Evolutionary conservation across 2,329 filamentous ascomycete genomes (phyloP).

Genomic region (Epichloe sp.): DNA sequence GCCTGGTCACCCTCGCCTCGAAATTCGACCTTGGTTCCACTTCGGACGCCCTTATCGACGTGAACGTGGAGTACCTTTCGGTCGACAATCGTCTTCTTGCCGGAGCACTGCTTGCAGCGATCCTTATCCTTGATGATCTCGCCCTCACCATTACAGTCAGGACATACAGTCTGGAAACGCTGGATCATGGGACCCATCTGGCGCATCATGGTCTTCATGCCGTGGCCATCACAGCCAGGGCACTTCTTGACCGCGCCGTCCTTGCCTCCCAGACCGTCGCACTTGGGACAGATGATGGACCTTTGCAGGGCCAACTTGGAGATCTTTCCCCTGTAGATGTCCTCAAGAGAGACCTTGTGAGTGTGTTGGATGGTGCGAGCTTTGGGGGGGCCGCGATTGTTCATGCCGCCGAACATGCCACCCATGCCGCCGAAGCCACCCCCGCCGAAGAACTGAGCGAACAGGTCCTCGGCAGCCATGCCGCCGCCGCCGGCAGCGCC

Average conservation of each 20-base stretch:
- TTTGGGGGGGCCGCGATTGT: conserved; percentile 68
- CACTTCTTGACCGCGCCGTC: conserved; percentile 95
- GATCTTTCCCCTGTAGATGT: conserved; percentile 95
- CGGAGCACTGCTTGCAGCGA: conserved; percentile 88
- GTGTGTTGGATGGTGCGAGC: conserved; percentile 95
- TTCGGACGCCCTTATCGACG: conserved; percentile 87
- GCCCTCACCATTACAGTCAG: conserved; percentile 94
- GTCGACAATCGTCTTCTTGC: conserved; percentile 97
- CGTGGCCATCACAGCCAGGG: conserved; percentile 76
- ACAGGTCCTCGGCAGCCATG: conserved; percentile 93
- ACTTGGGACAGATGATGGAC: conserved; percentile 92
- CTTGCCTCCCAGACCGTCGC: conserved; percentile 88
- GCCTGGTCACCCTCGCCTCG: conserved; percentile 92
- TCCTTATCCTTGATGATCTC: conserved; percentile 96
- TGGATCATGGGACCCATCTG: conserved; percentile 99
- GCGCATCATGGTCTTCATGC: conserved; percentile 99
- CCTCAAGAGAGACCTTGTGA: conserved; percentile 95
- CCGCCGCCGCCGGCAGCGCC: conserved; percentile 62
- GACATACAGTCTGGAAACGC: conserved; percentile 97
- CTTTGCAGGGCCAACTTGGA: conserved; percentile 96
- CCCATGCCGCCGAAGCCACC: conserved; percentile 51
- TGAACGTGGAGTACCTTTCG: conserved; percentile 97
- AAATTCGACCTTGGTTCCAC: conserved; percentile 94
- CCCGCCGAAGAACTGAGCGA: conserved; percentile 90
- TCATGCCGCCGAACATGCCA: conserved; percentile 65